Evolutionary conservation across 2,329 filamentous ascomycete genomes (phyloP).

Genomic region (Penicillium sp.): DNA sequence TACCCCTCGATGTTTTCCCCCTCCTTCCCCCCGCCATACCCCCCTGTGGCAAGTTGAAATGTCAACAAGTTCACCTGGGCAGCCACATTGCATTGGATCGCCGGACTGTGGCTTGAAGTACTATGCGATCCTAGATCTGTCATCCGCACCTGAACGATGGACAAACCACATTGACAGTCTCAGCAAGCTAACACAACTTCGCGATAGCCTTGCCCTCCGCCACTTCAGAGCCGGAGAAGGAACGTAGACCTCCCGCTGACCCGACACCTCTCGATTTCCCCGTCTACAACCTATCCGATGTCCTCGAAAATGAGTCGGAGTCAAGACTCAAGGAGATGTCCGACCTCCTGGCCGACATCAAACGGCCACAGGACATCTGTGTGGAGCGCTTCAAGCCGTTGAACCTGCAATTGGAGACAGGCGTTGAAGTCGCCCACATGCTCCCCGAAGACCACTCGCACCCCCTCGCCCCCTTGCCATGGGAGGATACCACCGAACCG

Average conservation of each 20-base stretch:
- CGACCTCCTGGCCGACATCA: constrained; percentile 45
- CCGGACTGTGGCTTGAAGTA: neutral
- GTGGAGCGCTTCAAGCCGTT: constrained; percentile 41
- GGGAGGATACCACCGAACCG: constrained; percentile 27
- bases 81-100: neutral
- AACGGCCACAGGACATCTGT: constrained; percentile 43
- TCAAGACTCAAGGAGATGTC: constrained; percentile 43
- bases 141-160: too few species aligned
- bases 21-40: neutral
- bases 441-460: constrained; percentile 36
- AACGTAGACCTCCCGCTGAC: constrained; percentile 50
- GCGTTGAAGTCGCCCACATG: constrained; percentile 39
- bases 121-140: neutral
- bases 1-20: constrained; percentile 1
- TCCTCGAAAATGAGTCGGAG: constrained; percentile 35
- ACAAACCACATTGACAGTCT: neutral
- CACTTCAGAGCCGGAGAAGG: constrained; percentile 39
- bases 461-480: constrained; percentile 41
- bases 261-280: constrained; percentile 56
- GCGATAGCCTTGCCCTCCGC: constrained; percentile 33
- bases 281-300: constrained; percentile 42
- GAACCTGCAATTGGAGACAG: constrained; percentile 41
- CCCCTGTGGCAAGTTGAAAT: neutral
- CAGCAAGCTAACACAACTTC: constrained; percentile 13
- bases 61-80: neutral